A percentile compares a stretch with the other conserved stretches of the same genome.
These are phyloP conservation scores for Yamadazyma insecticola DNA, from an alignment of 805 yeast species.

Conservation along the genomic window DNA sequence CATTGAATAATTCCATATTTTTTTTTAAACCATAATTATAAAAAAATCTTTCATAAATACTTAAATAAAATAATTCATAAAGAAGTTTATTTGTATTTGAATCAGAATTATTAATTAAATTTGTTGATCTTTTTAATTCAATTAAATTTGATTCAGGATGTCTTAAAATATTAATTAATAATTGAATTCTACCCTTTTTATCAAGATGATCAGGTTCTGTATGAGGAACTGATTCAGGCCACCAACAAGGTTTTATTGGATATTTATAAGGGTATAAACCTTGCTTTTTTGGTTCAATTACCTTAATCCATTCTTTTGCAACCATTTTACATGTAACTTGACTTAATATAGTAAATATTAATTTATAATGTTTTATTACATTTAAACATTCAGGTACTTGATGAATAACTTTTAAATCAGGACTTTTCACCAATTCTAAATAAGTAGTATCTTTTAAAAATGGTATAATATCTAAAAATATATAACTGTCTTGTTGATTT, in stretches of 20 bases:
- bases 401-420: constrained; percentile 4
- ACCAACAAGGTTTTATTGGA: constrained; percentile 56
- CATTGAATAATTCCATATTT: constrained; percentile 7
- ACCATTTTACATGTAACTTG: constrained; percentile 48
- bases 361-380: constrained; percentile 1
- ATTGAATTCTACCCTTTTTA: constrained; percentile 49
- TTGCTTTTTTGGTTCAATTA: constrained; percentile 65
- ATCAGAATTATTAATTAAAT: constrained; percentile 1
- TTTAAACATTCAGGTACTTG: constrained; percentile 6
- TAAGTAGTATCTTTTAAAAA: constrained; percentile 1
- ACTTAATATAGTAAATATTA: constrained; percentile 16
- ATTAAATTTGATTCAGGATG: constrained; percentile 8
- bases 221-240: constrained; percentile 61
- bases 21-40: constrained; percentile 8
- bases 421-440: constrained; percentile 2
- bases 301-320: constrained; percentile 65
- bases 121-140: constrained; percentile 4
- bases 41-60: constrained; percentile 21
- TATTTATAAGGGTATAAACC: constrained; percentile 56
- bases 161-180: constrained; percentile 40
- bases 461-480: constrained; percentile 11
- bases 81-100: constrained; percentile 10
- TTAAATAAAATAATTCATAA: constrained; percentile 23
- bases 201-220: constrained; percentile 71
- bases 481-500: constrained; percentile 2